phyloP scores from a whole-genome alignment of 2,329 filamentous ascomycete genomes.

The Stachybotrys elegans region DNA sequence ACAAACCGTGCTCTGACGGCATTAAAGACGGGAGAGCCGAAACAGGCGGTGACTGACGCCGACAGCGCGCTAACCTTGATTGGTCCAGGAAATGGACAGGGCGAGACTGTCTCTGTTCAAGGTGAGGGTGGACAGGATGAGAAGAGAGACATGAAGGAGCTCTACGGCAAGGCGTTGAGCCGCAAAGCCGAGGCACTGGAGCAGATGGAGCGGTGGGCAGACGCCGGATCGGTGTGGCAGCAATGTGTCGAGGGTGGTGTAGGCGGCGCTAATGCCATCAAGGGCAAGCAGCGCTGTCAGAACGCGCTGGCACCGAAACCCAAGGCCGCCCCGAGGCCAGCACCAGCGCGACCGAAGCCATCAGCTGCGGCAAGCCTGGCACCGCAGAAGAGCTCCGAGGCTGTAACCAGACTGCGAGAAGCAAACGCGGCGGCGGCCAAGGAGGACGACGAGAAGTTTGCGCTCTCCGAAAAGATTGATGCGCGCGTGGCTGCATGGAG shows the following conservation, averaged over 20 bases:
- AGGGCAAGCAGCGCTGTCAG: slow-evolving; percentile 85
- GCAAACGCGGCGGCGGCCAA: slow-evolving; percentile 82
- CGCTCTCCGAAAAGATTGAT: slow-evolving; percentile 79
- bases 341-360: slow-evolving; percentile 40
- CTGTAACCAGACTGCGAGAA: slow-evolving; percentile 74
- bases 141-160: slow-evolving; percentile 81
- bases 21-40: slow-evolving; percentile 87
- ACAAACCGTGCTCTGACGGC: slow-evolving; percentile 88
- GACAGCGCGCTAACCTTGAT: slow-evolving; percentile 77
- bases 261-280: slow-evolving; percentile 77
- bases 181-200: slow-evolving; percentile 95
- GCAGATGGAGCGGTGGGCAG: slow-evolving; percentile 88
- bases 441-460: slow-evolving; percentile 90
- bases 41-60: slow-evolving; percentile 78
- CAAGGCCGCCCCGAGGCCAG: slow-evolving; percentile 38
- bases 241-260: slow-evolving; percentile 77
- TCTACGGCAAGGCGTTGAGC: slow-evolving; percentile 88
- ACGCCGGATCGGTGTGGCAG: slow-evolving; percentile 77
- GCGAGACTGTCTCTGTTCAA: slow-evolving; percentile 70
- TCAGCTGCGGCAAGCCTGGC: slow-evolving; percentile 31
- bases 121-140: slow-evolving; percentile 52
- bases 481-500: slow-evolving; percentile 76
- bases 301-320: slow-evolving; percentile 72
- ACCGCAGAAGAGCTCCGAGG: slow-evolving; percentile 58
- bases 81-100: slow-evolving; percentile 70